These are phyloP conservation scores for Podaxis mareebaensis DNA, from an alignment of 768 basidiomycete genomes.

Conservation along the genomic window DNA sequence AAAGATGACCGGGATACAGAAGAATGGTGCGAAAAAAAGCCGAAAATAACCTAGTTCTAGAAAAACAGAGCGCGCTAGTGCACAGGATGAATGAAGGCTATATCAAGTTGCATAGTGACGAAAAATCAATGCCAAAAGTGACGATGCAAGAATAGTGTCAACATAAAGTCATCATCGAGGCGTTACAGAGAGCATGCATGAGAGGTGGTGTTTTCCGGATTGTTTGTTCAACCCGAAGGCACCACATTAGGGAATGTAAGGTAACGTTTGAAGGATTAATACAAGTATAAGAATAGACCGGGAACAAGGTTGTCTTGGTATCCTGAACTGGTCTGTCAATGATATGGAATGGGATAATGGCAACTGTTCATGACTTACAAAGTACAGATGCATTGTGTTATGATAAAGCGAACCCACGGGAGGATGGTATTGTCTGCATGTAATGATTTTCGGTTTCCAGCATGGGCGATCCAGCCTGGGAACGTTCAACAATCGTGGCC, in stretches of 20 bases:
- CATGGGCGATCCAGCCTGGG: constrained; percentile 46
- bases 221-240: background rate
- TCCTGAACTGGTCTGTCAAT: background rate
- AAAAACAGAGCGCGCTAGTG: background rate
- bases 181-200: background rate
- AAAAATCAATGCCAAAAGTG: background rate
- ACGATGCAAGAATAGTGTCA: background rate
- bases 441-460: constrained; percentile 33
- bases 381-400: background rate
- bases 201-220: constrained; percentile 1
- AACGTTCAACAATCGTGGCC: constrained; percentile 49
- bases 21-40: background rate
- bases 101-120: background rate
- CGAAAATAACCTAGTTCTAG: background rate
- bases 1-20: background rate
- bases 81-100: background rate
- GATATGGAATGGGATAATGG: too few species aligned
- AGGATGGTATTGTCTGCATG: constrained; percentile 24
- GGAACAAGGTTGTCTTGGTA: background rate
- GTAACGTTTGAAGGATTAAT: constrained; percentile 5
- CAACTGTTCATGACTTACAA: constrained; percentile 11
- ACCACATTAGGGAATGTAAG: constrained; percentile 9
- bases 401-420: constrained; percentile 2
- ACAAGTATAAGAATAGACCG: background rate
- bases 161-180: background rate